These are phyloP conservation scores for Russula foetens DNA, from an alignment of 768 basidiomycete genomes.

Conservation along the genomic window DNA sequence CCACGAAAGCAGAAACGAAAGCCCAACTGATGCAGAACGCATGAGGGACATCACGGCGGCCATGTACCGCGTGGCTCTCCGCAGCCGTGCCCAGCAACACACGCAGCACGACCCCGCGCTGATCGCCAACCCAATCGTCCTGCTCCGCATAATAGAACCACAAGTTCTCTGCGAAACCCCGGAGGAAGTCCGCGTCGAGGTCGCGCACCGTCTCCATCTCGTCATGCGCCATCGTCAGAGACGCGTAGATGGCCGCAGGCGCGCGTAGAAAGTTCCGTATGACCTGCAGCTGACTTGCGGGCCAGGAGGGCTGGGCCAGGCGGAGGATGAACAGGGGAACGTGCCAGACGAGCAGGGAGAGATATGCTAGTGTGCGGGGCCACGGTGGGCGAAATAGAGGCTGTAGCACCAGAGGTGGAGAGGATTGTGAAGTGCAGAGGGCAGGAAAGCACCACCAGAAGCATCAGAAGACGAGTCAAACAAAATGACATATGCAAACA, in stretches of 20 bases:
- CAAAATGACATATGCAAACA: too few relatives aligned
- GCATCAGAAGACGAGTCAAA: too few relatives aligned
- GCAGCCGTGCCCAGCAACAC: constrained; percentile 32
- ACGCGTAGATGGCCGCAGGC: constrained; percentile 42
- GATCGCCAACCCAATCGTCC: constrained; percentile 65
- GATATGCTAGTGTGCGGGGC: constrained; percentile 35
- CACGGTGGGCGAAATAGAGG: constrained; percentile 40
- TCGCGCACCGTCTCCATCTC: constrained; percentile 57
- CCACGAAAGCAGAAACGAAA: neutral
- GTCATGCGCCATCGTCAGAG: constrained; percentile 53
- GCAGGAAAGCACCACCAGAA: too few relatives aligned
- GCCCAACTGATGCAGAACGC: constrained; percentile 4
- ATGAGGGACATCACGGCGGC: constrained; percentile 21
- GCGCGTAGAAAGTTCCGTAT: constrained; percentile 44
- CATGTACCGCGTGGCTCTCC: constrained; percentile 36
- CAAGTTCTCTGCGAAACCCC: constrained; percentile 31
- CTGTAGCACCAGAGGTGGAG: constrained; percentile 24
- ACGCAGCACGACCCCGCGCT: constrained; percentile 34
- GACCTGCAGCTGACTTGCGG: constrained; percentile 36
- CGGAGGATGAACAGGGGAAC: constrained; percentile 36
- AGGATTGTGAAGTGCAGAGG: too few relatives aligned
- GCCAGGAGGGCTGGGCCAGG: constrained; percentile 43
- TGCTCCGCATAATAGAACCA: constrained; percentile 52
- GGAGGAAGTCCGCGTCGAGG: constrained; percentile 40
- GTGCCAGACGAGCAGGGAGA: constrained; percentile 37